phyloP scores from a whole-genome alignment of 352 stramenopile species.

The Globisporangium spiculum region DNA sequence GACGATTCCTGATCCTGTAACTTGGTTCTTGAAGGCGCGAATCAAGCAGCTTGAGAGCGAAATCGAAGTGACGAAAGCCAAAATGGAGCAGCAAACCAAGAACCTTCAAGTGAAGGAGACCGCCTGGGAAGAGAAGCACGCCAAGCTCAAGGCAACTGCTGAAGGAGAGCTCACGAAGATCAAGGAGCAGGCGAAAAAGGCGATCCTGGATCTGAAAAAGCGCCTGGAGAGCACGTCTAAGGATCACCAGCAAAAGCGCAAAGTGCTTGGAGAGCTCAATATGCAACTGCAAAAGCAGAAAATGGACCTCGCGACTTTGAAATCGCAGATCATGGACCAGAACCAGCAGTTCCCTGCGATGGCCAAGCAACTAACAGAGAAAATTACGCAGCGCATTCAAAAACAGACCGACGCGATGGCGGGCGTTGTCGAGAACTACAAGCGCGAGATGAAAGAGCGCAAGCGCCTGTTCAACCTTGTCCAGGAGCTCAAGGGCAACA shows the following conservation, averaged over 20 bases:
- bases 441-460: constrained; percentile 84
- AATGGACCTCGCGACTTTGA: constrained; percentile 43
- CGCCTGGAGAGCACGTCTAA: constrained; percentile 64
- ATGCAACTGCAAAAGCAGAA: constrained; percentile 58
- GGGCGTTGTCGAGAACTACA: constrained; percentile 88
- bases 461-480: constrained; percentile 95
- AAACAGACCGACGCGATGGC: constrained; percentile 78
- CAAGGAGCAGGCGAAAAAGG: constrained; percentile 87
- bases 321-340: constrained; percentile 46
- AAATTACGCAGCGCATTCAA: constrained; percentile 66
- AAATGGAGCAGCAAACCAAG: constrained; percentile 58
- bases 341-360: constrained; percentile 59
- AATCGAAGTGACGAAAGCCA: constrained; percentile 28
- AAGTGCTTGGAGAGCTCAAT: constrained; percentile 36
- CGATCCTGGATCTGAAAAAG: constrained; percentile 81
- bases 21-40: constrained; percentile 23
- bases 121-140: constrained; percentile 59
- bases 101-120: constrained; percentile 42
- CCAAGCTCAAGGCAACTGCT: constrained; percentile 74
- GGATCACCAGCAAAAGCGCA: constrained; percentile 53
- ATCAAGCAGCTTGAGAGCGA: constrained; percentile 39
- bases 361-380: constrained; percentile 68
- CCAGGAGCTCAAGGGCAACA: constrained; percentile 96
- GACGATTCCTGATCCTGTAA: neutral
- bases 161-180: constrained; percentile 79